Evolutionary conservation across 306 rosid species (phyloP).

Genomic region (Cucurbita argyrosperma): DNA sequence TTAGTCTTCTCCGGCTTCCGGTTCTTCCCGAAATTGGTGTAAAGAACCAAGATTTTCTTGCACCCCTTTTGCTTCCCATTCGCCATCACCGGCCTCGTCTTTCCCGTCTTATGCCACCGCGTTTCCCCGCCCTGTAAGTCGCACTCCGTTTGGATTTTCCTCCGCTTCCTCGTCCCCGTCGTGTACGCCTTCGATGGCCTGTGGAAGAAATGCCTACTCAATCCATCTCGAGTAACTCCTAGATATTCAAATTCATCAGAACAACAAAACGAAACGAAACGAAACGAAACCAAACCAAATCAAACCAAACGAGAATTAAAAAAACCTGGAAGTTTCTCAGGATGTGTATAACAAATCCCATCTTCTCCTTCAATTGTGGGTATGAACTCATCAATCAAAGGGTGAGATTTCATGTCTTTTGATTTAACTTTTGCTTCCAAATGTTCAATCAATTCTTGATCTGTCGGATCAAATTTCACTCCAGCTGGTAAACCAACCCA

Average conservation of each 20-base stretch:
- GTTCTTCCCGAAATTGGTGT: conserved; percentile 89
- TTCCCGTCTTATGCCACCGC: conserved; percentile 96
- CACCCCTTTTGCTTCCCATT: conserved; percentile 87
- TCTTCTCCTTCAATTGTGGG: conserved; percentile 98
- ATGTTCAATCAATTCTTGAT: conserved; percentile 94
- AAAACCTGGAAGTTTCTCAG: conserved; percentile 91
- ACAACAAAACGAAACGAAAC: background rate
- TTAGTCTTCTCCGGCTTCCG: conserved; percentile 89
- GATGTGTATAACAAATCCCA: conserved; percentile 98
- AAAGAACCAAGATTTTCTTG: conserved; percentile 83
- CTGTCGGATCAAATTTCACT: conserved; percentile 97
- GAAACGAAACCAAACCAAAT: no score
- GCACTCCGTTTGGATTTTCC: conserved; percentile 78
- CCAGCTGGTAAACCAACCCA: conserved; percentile 99
- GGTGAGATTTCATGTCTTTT: conserved; percentile 76
- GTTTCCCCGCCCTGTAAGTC: conserved; percentile 84
- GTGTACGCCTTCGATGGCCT: conserved; percentile 96
- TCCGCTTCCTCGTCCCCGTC: conserved; percentile 93
- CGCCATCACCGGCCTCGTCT: conserved; percentile 78
- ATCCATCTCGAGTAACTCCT: conserved; percentile 90
- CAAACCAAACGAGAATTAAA: background rate
- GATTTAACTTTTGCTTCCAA: conserved; percentile 91
- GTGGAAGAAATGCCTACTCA: conserved; percentile 90
- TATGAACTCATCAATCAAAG: conserved; percentile 92
- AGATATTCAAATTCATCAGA: background rate